phyloP scores from a whole-genome alignment of 768 basidiomycete species.

The Kwoniella dejecticola region DNA sequence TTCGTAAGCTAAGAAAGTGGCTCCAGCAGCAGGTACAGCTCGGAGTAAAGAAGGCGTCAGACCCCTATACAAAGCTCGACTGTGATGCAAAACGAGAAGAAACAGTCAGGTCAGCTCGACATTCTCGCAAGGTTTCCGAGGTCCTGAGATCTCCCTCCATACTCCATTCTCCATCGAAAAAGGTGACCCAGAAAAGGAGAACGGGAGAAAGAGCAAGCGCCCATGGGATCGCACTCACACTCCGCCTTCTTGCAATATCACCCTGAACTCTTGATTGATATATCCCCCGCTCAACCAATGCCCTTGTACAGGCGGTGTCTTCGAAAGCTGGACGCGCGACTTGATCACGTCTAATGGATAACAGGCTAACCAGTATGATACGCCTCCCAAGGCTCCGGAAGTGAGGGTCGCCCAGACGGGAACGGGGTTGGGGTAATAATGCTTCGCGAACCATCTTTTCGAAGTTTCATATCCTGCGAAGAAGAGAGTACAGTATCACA shows the following conservation, averaged over 20 bases:
- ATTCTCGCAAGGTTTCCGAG: too few relatives aligned
- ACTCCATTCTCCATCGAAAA: too few relatives aligned
- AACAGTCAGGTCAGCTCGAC: too few relatives aligned
- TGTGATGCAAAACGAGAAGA: not conserved
- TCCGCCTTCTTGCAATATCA: conserved; percentile 72
- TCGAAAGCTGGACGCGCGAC: conserved; percentile 79
- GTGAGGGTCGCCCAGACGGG: conserved; percentile 38
- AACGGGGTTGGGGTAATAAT: conserved; percentile 12
- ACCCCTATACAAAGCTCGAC: conserved; percentile 41
- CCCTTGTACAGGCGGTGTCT: conserved; percentile 70
- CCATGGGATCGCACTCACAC: conserved; percentile 65
- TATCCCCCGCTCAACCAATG: conserved; percentile 61
- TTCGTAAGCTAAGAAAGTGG: conserved; percentile 88
- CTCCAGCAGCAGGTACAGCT: conserved; percentile 87
- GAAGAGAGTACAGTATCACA: too few relatives aligned
- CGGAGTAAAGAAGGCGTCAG: conserved; percentile 44
- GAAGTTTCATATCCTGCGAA: conserved; percentile 83
- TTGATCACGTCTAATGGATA: conserved; percentile 94
- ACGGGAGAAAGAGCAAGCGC: too few relatives aligned
- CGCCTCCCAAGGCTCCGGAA: conserved; percentile 60
- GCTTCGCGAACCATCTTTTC: conserved; percentile 70
- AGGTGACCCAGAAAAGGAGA: too few relatives aligned
- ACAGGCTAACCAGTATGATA: conserved; percentile 90
- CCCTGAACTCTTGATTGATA: conserved; percentile 69
- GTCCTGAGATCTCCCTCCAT: too few relatives aligned